Percentiles rank a stretch among this genome's conserved stretches.
phyloP scores from a whole-genome alignment of 1,139 yeast species.

The Zygosaccharomyces sapae region DNA sequence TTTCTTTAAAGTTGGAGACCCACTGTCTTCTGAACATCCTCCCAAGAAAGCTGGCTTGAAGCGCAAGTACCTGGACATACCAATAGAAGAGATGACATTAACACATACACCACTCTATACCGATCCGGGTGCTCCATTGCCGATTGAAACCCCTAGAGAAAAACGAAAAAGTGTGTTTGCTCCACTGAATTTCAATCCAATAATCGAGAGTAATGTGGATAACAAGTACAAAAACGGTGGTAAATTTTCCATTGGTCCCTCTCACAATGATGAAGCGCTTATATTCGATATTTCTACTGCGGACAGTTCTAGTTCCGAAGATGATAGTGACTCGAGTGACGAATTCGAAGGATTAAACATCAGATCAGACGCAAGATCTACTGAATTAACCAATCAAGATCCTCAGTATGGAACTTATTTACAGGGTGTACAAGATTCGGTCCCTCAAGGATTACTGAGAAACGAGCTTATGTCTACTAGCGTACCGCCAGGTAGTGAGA shows the following conservation, averaged over 20 bases:
- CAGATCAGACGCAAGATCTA: slow-evolving; percentile 19
- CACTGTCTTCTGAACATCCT: background rate
- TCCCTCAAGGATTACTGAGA: slow-evolving; percentile 18
- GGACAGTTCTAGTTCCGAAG: slow-evolving; percentile 35
- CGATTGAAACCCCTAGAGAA: slow-evolving; percentile 57
- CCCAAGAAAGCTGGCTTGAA: slow-evolving; percentile 18
- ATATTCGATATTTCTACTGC: slow-evolving; percentile 32
- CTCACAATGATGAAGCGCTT: slow-evolving; percentile 32
- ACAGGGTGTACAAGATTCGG: slow-evolving; percentile 18
- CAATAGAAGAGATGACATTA: slow-evolving; percentile 54
- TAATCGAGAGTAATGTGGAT: slow-evolving; percentile 69
- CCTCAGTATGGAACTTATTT: slow-evolving; percentile 17
- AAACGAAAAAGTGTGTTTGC: slow-evolving; percentile 62
- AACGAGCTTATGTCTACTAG: slow-evolving; percentile 14
- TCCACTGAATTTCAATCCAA: slow-evolving; percentile 74
- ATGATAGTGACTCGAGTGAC: slow-evolving; percentile 34
- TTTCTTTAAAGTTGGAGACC: slow-evolving; percentile 10
- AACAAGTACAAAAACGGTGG: slow-evolving; percentile 85
- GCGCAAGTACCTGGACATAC: slow-evolving; percentile 46
- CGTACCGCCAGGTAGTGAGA: slow-evolving; percentile 13
- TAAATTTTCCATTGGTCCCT: slow-evolving; percentile 51
- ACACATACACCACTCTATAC: slow-evolving; percentile 52
- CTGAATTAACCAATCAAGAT: slow-evolving; percentile 19
- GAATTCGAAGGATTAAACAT: slow-evolving; percentile 31
- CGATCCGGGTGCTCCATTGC: slow-evolving; percentile 82